A percentile compares a stretch with the other conserved stretches of the same genome.
Evolutionary conservation across 2,329 filamentous ascomycete species (phyloP).

Genomic region (Colletotrichum limetticola): DNA sequence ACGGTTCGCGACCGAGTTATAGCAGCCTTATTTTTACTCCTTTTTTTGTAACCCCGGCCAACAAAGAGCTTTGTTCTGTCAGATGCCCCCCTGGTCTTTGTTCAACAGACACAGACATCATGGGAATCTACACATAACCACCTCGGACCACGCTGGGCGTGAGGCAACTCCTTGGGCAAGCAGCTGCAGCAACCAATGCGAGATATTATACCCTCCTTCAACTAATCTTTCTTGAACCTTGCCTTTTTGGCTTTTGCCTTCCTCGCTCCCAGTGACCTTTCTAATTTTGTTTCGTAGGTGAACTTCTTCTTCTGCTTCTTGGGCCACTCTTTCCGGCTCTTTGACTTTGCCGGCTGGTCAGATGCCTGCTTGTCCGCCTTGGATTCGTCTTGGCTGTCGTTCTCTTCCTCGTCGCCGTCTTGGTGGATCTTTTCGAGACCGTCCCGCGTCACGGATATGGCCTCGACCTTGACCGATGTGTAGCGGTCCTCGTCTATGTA

Average conservation of each 20-base stretch:
- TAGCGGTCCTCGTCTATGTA: slow-evolving; percentile 97
- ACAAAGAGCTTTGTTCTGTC: slow-evolving; percentile 30
- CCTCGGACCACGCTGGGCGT: slow-evolving; percentile 30
- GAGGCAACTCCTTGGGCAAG: slow-evolving; percentile 14
- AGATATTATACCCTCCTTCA: slow-evolving; percentile 30
- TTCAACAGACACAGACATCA: neutral
- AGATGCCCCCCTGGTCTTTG: slow-evolving; percentile 5
- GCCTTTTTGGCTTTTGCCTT: slow-evolving; percentile 75
- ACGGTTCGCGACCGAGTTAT: slow-evolving; percentile 28
- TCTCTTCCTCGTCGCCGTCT: slow-evolving; percentile 44
- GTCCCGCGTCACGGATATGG: slow-evolving; percentile 81
- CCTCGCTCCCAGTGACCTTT: slow-evolving; percentile 78
- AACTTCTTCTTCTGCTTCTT: slow-evolving; percentile 93
- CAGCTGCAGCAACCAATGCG: slow-evolving; percentile 21
- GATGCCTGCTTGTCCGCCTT: slow-evolving; percentile 39
- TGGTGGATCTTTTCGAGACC: slow-evolving; percentile 68
- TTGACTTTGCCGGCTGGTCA: slow-evolving; percentile 55
- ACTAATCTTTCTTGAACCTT: slow-evolving; percentile 37
- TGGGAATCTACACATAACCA: slow-evolving; percentile 11
- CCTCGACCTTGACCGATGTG: slow-evolving; percentile 93
- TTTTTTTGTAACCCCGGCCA: slow-evolving; percentile 31
- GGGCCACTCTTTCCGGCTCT: slow-evolving; percentile 68
- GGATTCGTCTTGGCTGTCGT: slow-evolving; percentile 34
- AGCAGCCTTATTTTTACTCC: slow-evolving; percentile 33
- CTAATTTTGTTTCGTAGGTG: slow-evolving; percentile 88